Evolutionary conservation across 1,284 basidiomycete genomes (phyloP).

Genomic region (Sutorius eximius): DNA sequence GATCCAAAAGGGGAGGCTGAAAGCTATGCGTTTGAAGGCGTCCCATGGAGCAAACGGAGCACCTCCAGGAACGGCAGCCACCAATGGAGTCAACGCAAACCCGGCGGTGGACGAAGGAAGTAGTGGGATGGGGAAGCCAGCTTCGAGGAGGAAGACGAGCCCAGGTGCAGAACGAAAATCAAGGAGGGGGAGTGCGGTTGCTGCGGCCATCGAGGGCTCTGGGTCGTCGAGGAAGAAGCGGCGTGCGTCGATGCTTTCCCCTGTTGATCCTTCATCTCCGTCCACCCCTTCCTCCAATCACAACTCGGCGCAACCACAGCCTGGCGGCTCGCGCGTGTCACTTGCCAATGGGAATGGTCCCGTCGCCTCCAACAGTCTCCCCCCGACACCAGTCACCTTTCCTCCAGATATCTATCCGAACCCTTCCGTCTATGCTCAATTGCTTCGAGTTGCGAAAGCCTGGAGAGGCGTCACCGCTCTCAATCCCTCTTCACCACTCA

Average conservation of each 20-base stretch:
- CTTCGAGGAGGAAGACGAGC: constrained; percentile 38
- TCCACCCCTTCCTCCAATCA: constrained; percentile 19
- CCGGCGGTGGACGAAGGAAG: constrained; percentile 17
- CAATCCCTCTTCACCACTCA: constrained; percentile 30
- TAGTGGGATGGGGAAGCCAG: constrained; percentile 18
- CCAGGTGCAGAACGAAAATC: constrained; percentile 50
- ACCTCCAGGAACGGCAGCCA: constrained; percentile 2
- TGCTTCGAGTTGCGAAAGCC: constrained; percentile 57
- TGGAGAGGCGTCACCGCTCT: constrained; percentile 74
- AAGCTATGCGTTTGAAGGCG: constrained; percentile 28
- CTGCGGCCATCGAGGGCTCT: constrained; percentile 38
- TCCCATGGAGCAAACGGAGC: constrained; percentile 27
- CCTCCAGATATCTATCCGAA: constrained; percentile 38
- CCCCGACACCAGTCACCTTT: constrained; percentile 38
- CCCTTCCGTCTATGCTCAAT: constrained; percentile 49
- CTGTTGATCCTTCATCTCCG: constrained; percentile 22
- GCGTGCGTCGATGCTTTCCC: constrained; percentile 40
- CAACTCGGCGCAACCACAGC: constrained; percentile 11
- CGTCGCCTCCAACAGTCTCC: constrained; percentile 27
- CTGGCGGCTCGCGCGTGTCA: constrained; percentile 18
- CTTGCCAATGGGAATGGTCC: constrained; percentile 19
- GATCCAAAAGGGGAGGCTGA: constrained; percentile 41
- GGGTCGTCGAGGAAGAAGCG: constrained; percentile 41
- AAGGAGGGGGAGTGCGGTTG: constrained; percentile 40
- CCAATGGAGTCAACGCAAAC: constrained; percentile 18